Conservation (phyloP, 2,329 filamentous ascomycete species). For the Scedosporium aurantiacum region DNA sequence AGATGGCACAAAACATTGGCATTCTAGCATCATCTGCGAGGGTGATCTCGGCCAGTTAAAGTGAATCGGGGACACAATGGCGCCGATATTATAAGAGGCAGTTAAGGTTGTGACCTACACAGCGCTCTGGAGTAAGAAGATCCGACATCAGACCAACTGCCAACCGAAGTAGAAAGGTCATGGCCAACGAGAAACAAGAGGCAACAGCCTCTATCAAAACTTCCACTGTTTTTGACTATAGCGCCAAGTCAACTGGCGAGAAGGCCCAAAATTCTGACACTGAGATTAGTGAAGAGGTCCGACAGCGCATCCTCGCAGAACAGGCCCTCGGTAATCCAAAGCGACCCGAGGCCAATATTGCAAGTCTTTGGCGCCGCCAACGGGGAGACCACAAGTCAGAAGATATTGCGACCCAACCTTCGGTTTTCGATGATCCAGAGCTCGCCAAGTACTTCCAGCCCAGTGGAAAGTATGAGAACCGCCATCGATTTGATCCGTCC, state of each 20-base stretch:
- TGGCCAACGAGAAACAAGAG: not conserved
- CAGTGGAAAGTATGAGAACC: constrained; percentile 20
- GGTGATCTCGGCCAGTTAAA: not conserved
- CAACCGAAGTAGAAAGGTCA: not conserved
- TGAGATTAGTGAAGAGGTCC: not conserved
- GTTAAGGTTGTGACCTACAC: too few relatives aligned
- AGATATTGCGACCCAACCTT: constrained; percentile 27
- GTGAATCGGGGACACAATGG: not conserved
- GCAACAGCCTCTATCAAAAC: not conserved
- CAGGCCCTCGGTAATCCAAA: not conserved
- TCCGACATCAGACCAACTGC: not conserved
- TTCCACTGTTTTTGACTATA: not conserved
- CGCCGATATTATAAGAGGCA: too few relatives aligned
- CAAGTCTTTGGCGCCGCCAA: not conserved
- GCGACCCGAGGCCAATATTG: not conserved
- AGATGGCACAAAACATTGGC: not conserved
- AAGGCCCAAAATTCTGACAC: not conserved
- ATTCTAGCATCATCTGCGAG: not conserved
- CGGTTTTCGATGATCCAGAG: constrained; percentile 32
- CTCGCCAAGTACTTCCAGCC: constrained; percentile 24
- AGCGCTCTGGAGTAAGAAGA: too few relatives aligned
- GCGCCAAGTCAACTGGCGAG: not conserved
- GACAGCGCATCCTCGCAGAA: not conserved
- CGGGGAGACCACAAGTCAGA: constrained; percentile 9
- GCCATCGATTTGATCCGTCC: constrained; percentile 21